phyloP scores from a whole-genome alignment of 768 basidiomycete species.

The Lentinus tigrinus region DNA sequence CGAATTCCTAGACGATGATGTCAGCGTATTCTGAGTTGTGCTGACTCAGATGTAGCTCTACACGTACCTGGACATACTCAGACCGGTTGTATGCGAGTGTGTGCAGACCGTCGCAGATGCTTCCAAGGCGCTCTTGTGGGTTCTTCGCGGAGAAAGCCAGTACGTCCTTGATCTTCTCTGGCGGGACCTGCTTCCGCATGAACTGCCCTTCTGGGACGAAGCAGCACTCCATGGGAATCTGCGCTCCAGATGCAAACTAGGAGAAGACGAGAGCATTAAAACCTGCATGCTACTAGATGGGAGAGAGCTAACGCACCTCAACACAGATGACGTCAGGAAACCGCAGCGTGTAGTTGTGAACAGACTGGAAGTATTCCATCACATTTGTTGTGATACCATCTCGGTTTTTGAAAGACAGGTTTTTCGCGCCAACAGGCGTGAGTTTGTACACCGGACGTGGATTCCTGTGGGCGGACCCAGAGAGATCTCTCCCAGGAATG shows the following conservation, averaged over 20 bases:
- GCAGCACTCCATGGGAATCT: constrained; percentile 70
- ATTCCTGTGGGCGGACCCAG: constrained; percentile 28
- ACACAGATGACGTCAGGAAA: constrained; percentile 67
- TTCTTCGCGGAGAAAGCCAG: constrained; percentile 67
- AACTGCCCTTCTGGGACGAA: constrained; percentile 63
- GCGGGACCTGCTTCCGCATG: constrained; percentile 68
- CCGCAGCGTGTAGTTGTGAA: constrained; percentile 51
- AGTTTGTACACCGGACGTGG: constrained; percentile 64
- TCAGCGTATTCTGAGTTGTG: neutral
- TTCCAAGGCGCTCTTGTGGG: constrained; percentile 54
- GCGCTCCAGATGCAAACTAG: constrained; percentile 60
- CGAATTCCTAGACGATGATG: constrained; percentile 46
- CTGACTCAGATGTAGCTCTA: no score
- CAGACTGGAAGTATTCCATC: constrained; percentile 56
- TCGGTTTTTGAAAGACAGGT: constrained; percentile 53
- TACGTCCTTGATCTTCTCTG: constrained; percentile 61
- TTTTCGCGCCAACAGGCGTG: constrained; percentile 50
- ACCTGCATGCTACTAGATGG: neutral
- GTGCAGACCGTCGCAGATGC: constrained; percentile 53
- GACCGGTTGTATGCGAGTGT: constrained; percentile 39
- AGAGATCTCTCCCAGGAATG: constrained; percentile 4
- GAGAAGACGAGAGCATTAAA: neutral
- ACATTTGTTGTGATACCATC: constrained; percentile 58
- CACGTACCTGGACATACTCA: constrained; percentile 49
- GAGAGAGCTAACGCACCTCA: constrained; percentile 46